Evolutionary conservation across 331 rosid genomes (phyloP).

Genomic region (Quercus tomentella): DNA sequence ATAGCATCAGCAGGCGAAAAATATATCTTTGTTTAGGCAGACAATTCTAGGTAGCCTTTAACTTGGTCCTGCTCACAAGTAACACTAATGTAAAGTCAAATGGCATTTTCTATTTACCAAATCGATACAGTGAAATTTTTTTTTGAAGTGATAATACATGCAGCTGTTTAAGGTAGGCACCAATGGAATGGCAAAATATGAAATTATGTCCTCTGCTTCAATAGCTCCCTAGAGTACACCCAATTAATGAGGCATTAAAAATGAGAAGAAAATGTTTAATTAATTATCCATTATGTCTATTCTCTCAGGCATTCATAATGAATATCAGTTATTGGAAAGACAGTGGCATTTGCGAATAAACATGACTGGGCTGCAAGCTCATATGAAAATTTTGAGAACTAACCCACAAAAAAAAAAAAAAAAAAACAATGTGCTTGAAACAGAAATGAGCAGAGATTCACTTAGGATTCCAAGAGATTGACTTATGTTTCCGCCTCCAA

Average conservation of each 20-base stretch:
- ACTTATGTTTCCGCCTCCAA: neutral
- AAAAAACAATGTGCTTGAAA: neutral
- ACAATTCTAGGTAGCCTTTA: constrained; percentile 91
- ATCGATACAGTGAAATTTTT: neutral
- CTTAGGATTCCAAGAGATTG: neutral
- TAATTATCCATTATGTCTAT: neutral
- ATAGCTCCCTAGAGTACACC: constrained; percentile 93
- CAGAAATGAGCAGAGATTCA: neutral
- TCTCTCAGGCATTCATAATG: neutral
- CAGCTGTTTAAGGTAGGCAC: neutral
- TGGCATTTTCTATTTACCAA: neutral
- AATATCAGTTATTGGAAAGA: too few species aligned
- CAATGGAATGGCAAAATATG: constrained; percentile 11
- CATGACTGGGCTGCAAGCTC: neutral
- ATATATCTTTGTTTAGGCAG: constrained; percentile 86
- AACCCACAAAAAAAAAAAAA: neutral
- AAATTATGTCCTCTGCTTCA: constrained; percentile 77
- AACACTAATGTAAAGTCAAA: constrained; percentile 7
- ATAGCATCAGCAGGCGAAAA: constrained; percentile 70
- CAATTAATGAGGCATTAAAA: constrained; percentile 75
- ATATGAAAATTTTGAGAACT: neutral
- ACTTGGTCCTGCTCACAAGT: constrained; percentile 67
- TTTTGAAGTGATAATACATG: neutral
- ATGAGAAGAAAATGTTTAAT: constrained; percentile 13
- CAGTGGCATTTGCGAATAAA: too few species aligned